Conservation (phyloP, 352 stramenopile genomes). For the Phytophthora crassamura region DNA sequence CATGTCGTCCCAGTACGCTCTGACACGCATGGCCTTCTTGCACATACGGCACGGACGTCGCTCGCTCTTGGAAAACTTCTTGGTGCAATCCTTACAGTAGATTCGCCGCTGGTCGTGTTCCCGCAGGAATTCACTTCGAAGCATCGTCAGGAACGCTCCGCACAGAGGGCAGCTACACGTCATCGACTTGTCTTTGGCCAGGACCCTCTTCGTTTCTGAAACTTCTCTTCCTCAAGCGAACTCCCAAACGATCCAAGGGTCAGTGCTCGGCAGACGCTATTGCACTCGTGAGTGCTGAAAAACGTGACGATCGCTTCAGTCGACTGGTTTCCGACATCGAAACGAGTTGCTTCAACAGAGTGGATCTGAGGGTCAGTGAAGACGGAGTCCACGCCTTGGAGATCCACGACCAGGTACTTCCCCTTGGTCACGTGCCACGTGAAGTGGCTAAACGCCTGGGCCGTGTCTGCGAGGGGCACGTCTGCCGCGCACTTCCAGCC, state of each 20-base stretch:
- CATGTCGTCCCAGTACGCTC: conserved; percentile 39
- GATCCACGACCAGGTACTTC: conserved; percentile 47
- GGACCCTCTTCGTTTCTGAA: too few relatives aligned
- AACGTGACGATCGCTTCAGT: conserved; percentile 42
- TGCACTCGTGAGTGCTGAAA: conserved; percentile 49
- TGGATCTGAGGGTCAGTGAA: conserved; percentile 63
- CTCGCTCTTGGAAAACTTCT: background rate
- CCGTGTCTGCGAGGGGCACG: conserved; percentile 19
- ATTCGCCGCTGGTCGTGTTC: conserved; percentile 20
- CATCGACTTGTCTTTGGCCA: conserved; percentile 12
- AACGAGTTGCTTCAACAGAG: conserved; percentile 21
- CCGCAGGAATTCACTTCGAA: conserved; percentile 31
- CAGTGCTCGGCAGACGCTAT: conserved; percentile 33
- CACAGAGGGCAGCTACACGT: conserved; percentile 47
- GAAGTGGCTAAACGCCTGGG: conserved; percentile 55
- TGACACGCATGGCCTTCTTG: conserved; percentile 7
- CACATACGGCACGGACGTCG: conserved; percentile 10
- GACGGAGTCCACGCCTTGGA: conserved; percentile 47
- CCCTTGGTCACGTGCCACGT: too few relatives aligned
- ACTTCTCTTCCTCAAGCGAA: background rate
- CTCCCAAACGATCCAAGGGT: conserved; percentile 22
- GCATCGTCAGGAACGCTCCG: conserved; percentile 28
- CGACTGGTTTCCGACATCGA: conserved; percentile 36
- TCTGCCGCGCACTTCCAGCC: conserved; percentile 27
- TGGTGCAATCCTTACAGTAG: conserved; percentile 26